phyloP scores from a whole-genome alignment of 2,329 filamentous ascomycete genomes.

The Phyllosticta citriasiana region DNA sequence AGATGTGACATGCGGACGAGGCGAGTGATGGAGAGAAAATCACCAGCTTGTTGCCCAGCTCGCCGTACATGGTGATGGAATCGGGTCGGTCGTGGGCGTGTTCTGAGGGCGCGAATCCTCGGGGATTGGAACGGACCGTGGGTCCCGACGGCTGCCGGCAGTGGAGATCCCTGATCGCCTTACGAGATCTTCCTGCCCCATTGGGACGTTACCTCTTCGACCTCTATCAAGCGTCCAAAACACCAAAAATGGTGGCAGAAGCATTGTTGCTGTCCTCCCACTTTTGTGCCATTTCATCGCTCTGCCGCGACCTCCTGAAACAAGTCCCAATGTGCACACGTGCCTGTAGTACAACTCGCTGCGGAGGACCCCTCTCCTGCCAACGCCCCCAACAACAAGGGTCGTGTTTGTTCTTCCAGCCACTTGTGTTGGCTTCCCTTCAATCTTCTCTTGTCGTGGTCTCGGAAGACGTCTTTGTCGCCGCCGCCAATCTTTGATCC shows the following conservation, averaged over 20 bases:
- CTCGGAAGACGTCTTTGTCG: neutral
- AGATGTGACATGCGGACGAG: neutral
- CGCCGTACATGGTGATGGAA: conserved; percentile 62
- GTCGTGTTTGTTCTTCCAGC: neutral
- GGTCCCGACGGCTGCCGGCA: neutral
- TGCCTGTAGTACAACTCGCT: neutral
- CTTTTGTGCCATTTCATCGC: neutral
- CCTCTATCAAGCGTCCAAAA: neutral
- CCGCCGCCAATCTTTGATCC: neutral
- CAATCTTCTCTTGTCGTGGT: neutral
- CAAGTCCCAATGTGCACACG: neutral
- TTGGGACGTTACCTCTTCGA: neutral
- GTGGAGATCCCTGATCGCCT: neutral
- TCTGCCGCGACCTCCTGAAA: neutral
- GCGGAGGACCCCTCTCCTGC: neutral
- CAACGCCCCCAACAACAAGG: neutral
- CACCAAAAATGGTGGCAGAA: neutral
- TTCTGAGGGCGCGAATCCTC: neutral
- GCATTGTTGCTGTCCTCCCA: neutral
- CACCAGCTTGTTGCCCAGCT: conserved; percentile 77
- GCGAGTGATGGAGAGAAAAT: conserved; percentile 13
- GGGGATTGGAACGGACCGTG: neutral
- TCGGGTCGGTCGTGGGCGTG: neutral
- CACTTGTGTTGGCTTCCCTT: neutral
- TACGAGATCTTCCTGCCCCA: neutral